Base-by-base conservation (phyloP, 352 stramenopile genomes). In the Globisporangium viniferum region DNA sequence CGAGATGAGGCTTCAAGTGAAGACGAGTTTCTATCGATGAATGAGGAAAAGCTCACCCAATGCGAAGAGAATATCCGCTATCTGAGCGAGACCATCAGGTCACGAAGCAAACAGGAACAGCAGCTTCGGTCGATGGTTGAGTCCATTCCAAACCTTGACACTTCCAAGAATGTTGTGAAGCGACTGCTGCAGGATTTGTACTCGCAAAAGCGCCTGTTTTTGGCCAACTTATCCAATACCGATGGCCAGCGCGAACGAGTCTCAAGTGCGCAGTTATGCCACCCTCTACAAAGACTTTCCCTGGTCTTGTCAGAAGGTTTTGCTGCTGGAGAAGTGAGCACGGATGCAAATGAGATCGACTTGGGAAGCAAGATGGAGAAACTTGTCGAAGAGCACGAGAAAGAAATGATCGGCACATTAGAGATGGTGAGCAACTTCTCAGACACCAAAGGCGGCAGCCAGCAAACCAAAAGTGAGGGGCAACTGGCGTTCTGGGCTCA, bases 11-110 rank as follows among this genome's bases (percentile, higher is more conserved):
- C 2, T 56, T 59, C 22, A 66, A 82, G 73, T 9, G 80, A 90
- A 53, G 72, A 78, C 59, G 70, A 88, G 55, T 89, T 86, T 53
- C 71, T 91, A 27, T 66, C 79, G 20, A 70, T 69, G 15, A 91
- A 90, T 39, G 77, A 88, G 41, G 64, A 86, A 60, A 69, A 81
- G 46, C 60, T 94, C 3, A 80, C 73, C 18, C 58, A 69, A 20
- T 92, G 79, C 53, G 82, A 94, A 62, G 78, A 90, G 24, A 80
- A 68, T 44, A 90, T 93, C 66, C 75, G 73, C 5, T 75, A 88
- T 15, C 73, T 93, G 39, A 76, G 66, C 18, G 76, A 80, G 22
- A 75, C 77, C 15, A 69, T 92, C 65, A 68, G 15, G 67, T 73
- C 24, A 54, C 60, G 51, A 48, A 64, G n/a, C 33, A 62, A 39